A percentile compares a stretch with the other conserved stretches of the same genome.
Evolutionary conservation across 2,329 filamentous ascomycete species (phyloP).

Genomic region (Aureobasidium pullulans): DNA sequence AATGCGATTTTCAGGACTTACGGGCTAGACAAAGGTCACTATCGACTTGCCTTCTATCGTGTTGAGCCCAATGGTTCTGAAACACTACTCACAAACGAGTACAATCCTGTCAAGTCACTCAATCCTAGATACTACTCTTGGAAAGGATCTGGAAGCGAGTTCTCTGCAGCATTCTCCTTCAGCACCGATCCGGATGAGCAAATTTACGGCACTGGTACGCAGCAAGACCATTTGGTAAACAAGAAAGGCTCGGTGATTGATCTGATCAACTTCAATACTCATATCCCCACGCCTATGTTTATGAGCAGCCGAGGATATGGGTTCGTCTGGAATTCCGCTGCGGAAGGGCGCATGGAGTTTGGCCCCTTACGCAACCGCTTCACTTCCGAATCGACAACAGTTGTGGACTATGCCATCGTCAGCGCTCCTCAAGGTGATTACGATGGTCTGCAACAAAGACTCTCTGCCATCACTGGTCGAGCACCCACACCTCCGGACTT

Average conservation of each 20-base stretch:
- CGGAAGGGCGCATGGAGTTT: constrained; percentile 26
- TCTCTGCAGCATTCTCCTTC: constrained; percentile 31
- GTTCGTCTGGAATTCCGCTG: constrained; percentile 27
- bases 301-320: constrained; percentile 26
- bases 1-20: constrained; percentile 31
- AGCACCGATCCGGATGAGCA: constrained; percentile 28
- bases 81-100: constrained; percentile 32
- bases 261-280: constrained; percentile 27
- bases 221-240: constrained; percentile 27
- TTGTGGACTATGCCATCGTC: constrained; percentile 27
- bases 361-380: constrained; percentile 24
- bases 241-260: constrained; percentile 27
- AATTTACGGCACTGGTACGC: constrained; percentile 27
- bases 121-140: constrained; percentile 32
- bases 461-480: constrained; percentile 24
- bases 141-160: constrained; percentile 29
- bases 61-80: constrained; percentile 29
- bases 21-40: constrained; percentile 25
- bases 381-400: constrained; percentile 22
- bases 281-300: constrained; percentile 26
- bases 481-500: constrained; percentile 25
- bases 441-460: constrained; percentile 23
- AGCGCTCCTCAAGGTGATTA: constrained; percentile 25
- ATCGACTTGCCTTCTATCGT: constrained; percentile 30
- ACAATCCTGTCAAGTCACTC: constrained; percentile 27